Base-by-base conservation (phyloP, 352 stramenopile genomes). In the Phytopythium oedochilum region DNA sequence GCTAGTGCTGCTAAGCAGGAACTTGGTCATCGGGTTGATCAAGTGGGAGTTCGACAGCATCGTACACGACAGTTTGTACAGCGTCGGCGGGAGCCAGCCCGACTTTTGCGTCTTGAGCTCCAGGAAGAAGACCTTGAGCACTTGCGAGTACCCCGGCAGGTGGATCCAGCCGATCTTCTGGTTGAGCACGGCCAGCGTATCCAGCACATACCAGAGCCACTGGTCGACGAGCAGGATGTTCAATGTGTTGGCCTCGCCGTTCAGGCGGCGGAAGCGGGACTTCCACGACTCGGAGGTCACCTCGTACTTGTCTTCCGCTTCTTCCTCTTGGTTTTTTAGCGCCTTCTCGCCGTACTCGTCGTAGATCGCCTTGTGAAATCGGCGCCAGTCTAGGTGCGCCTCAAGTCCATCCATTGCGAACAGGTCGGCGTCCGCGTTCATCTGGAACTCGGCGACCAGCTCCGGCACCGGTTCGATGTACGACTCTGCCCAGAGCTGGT, bases 1-100 rank as follows among this genome's bases (percentile, higher is more conserved):
- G 35, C 76, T 96, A 9, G 86, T 96, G 47, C 79, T 92, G 59
- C 82, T 92, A 15, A 96, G 51, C 39, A 96, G 52, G 44, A 96
- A 94, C 60, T 90, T 96, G 46, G 84, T 94, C 86, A 96, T 96
- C 14, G 86, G 86, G 70, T 96, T 96, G 63, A 96, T 94, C 56
- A 96, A 63, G 31, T 69, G 89, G 1, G 84, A 71, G 49, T 96
- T 96, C 6, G 84, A 92, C 14, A 96, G 68, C 83, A 96, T 94
- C 34, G 86, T 96, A 47, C 86, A 96, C 36, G 86, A 96, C 25
- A 94, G 57, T 55, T 96, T 96, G 73, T 94, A 96, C 32, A 96
- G 55, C 5, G 86, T 91, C 11, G 86, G 83, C 18, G 86, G 86
- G 0, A 96, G 61, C 84, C 84, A 94, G 22, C 84, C 84, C 6